Conservation (phyloP, 306 rosid species). For the Mimosa pudica region DNA sequence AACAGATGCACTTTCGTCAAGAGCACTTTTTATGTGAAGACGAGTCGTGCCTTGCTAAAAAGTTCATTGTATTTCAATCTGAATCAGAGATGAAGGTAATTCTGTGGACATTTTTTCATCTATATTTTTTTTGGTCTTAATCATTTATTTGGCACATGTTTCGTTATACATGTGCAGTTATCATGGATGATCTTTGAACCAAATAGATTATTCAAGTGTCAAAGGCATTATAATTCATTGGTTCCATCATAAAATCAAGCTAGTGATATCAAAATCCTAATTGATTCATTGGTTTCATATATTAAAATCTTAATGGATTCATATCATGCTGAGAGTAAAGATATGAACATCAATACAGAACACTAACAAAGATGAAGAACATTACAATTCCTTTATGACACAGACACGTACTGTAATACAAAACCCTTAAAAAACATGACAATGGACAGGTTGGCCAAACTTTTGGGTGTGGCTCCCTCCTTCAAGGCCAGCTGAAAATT, state of each 20-base stretch:
- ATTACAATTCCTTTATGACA: no score
- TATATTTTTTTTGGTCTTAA: neutral
- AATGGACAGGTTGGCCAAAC: no score
- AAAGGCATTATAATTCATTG: neutral
- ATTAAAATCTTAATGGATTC: no score
- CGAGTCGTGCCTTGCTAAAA: conserved; percentile 84
- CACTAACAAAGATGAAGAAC: neutral
- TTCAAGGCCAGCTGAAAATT: no score
- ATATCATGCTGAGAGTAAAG: neutral
- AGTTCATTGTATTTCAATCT: conserved; percentile 83
- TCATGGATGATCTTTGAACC: neutral
- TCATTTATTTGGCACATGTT: conserved; percentile 11
- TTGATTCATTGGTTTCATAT: no score
- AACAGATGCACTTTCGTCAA: conserved; percentile 87
- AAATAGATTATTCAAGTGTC: neutral
- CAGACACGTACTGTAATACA: no score
- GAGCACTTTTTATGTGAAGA: conserved; percentile 96
- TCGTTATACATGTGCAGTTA: conserved; percentile 17
- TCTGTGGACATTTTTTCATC: conserved; percentile 23
- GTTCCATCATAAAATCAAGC: neutral
- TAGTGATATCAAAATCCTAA: neutral
- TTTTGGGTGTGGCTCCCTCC: no score
- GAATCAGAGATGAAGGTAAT: conserved; percentile 93
- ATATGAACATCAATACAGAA: neutral
- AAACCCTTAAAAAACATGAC: no score